phyloP scores from a whole-genome alignment of 108 stramenopile genomes.

The Fistulifera solaris region DNA sequence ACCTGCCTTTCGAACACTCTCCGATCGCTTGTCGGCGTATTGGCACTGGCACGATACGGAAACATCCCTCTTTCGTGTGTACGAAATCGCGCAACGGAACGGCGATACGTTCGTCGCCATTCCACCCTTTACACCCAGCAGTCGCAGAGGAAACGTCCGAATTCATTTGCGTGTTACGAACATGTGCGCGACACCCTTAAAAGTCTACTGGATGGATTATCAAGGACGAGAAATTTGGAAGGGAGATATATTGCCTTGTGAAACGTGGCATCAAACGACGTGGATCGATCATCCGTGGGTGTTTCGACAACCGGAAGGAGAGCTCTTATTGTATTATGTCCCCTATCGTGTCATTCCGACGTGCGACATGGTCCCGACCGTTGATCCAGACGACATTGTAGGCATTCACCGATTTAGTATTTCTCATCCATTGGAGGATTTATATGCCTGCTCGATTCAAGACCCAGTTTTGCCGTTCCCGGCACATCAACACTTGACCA shows the following conservation, averaged over 20 bases:
- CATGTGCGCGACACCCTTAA: conserved; percentile 13
- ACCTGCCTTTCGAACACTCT: too few species aligned
- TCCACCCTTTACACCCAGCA: conserved; percentile 61
- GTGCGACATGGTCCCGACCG: conserved; percentile 25
- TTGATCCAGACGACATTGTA: conserved; percentile 3
- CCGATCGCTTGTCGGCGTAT: conserved; percentile 32
- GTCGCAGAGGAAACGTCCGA: conserved; percentile 47
- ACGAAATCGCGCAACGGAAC: conserved; percentile 23
- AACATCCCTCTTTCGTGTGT: conserved; percentile 60
- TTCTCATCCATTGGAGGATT: background rate
- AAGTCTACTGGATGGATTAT: conserved; percentile 72
- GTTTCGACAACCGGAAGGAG: conserved; percentile 35
- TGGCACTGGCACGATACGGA: conserved; percentile 48
- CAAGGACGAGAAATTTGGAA: conserved; percentile 43
- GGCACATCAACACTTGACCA: conserved; percentile 8
- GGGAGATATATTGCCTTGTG: conserved; percentile 25
- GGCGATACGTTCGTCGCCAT: conserved; percentile 12
- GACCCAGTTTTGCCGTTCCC: conserved; percentile 36
- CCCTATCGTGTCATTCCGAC: conserved; percentile 62
- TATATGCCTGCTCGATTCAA: conserved; percentile 4
- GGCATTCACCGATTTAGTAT: conserved; percentile 23
- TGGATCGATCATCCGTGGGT: conserved; percentile 72
- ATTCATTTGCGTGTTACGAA: conserved; percentile 53
- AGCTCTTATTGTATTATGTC: conserved; percentile 44
- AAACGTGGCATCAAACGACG: conserved; percentile 27